Percentiles rank a stretch among this genome's conserved stretches.
Evolutionary conservation across 139 green algal species (phyloP).

Genomic region (Chlamydomonas applanata): DNA sequence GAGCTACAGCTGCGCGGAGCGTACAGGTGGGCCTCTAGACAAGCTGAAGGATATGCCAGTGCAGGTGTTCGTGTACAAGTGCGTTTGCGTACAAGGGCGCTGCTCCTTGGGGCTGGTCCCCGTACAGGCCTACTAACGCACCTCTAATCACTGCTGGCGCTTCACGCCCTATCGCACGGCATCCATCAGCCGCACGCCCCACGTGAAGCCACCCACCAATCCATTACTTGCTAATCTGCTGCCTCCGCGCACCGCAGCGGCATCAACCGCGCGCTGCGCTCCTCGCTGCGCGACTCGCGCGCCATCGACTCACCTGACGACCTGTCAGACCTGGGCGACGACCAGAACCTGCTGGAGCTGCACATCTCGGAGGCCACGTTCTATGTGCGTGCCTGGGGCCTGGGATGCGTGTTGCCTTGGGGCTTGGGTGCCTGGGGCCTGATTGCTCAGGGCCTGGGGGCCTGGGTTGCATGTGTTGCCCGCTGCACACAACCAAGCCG

Average conservation of each 20-base stretch:
- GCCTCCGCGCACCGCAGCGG: constrained; percentile 1
- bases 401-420: too few species aligned
- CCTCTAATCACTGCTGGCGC: background rate
- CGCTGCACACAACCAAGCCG: too few species aligned
- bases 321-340: constrained; percentile 38
- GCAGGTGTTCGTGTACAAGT: too few species aligned
- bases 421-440: too few species aligned
- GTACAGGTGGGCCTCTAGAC: constrained; percentile 19
- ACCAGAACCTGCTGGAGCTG: constrained; percentile 53
- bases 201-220: too few species aligned
- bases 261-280: constrained; percentile 37
- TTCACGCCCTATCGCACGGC: background rate
- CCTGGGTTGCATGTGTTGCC: too few species aligned
- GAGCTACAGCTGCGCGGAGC: constrained; percentile 51
- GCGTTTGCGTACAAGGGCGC: too few species aligned
- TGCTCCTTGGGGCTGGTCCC: too few species aligned
- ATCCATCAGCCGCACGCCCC: background rate
- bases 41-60: too few species aligned
- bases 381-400: constrained; percentile 25
- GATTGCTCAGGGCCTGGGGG: too few species aligned
- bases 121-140: background rate
- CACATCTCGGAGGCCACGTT: constrained; percentile 42
- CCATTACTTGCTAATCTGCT: background rate
- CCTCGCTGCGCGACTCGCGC: constrained; percentile 13
- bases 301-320: constrained; percentile 40